A percentile compares a stretch with the other conserved stretches of the same genome.
phyloP scores from a whole-genome alignment of 345 rosid species.

The Arabidopsis suecica region DNA sequence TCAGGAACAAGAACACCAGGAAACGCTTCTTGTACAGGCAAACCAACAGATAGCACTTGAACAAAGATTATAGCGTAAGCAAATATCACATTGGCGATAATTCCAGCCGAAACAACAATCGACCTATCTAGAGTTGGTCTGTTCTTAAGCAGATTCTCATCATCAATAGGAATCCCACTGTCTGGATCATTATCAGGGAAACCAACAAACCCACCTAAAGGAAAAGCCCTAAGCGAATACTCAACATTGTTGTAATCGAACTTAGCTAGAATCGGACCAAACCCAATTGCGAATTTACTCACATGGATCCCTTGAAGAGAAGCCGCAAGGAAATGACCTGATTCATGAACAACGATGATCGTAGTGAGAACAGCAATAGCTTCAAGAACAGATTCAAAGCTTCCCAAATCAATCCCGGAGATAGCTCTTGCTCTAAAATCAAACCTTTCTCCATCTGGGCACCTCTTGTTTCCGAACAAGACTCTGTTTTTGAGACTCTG shows the following conservation, averaged over 20 bases:
- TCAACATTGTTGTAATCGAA: slow-evolving; percentile 85
- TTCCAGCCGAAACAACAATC: slow-evolving; percentile 90
- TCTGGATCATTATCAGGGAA: slow-evolving; percentile 98
- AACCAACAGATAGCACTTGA: slow-evolving; percentile 87
- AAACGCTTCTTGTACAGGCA: slow-evolving; percentile 90
- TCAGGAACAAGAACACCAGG: slow-evolving; percentile 95
- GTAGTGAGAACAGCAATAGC: slow-evolving; percentile 86
- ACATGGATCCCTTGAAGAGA: slow-evolving; percentile 94
- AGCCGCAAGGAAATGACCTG: slow-evolving; percentile 95
- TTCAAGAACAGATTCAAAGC: slow-evolving; percentile 72
- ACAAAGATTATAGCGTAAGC: slow-evolving; percentile 76
- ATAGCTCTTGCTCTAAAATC: slow-evolving; percentile 59
- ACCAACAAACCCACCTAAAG: slow-evolving; percentile 94
- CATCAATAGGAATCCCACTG: slow-evolving; percentile 79
- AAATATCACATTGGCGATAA: slow-evolving; percentile 82
- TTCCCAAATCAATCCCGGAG: slow-evolving; percentile 74
- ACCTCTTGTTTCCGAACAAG: slow-evolving; percentile 42
- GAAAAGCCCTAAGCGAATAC: slow-evolving; percentile 88
- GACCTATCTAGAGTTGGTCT: slow-evolving; percentile 83
- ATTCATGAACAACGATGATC: slow-evolving; percentile 85
- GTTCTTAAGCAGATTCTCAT: slow-evolving; percentile 83
- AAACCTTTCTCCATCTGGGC: slow-evolving; percentile 47
- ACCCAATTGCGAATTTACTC: slow-evolving; percentile 95
- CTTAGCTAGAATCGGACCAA: slow-evolving; percentile 92
- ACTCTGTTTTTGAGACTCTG: slow-evolving; percentile 50